Evolutionary conservation across 345 rosid genomes (phyloP).

Genomic region (Eutrema yunnanense): DNA sequence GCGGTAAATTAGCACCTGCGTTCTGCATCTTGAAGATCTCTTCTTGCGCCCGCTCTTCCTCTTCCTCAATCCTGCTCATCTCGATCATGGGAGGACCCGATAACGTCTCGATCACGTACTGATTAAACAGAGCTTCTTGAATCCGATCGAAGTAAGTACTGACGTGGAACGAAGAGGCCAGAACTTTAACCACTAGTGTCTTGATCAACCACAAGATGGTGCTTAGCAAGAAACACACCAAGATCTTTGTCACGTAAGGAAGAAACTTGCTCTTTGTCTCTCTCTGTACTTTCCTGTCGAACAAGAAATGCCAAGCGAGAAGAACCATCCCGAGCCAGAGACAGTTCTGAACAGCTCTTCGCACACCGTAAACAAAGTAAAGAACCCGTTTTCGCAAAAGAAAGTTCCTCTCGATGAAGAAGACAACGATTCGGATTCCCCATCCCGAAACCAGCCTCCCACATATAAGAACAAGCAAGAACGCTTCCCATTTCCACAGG

Average conservation of each 20-base stretch:
- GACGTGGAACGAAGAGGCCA: slow-evolving; percentile 88
- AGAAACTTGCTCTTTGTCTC: slow-evolving; percentile 34
- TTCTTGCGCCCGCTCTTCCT: slow-evolving; percentile 36
- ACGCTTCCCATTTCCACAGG: slow-evolving; percentile 87
- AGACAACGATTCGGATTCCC: slow-evolving; percentile 71
- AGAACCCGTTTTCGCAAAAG: slow-evolving; percentile 60
- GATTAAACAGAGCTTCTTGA: slow-evolving; percentile 74
- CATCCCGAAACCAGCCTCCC: slow-evolving; percentile 86
- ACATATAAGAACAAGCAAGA: slow-evolving; percentile 69
- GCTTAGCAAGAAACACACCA: slow-evolving; percentile 61
- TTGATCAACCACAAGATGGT: slow-evolving; percentile 76
- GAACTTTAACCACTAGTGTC: slow-evolving; percentile 70
- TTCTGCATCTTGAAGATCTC: slow-evolving; percentile 52
- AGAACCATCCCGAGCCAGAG: slow-evolving; percentile 73
- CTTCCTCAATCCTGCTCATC: slow-evolving; percentile 42
- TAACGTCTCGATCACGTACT: slow-evolving; percentile 72
- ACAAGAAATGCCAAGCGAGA: slow-evolving; percentile 63
- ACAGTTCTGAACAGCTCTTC: slow-evolving; percentile 81
- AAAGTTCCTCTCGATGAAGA: slow-evolving; percentile 77
- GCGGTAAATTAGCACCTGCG: slow-evolving; percentile 56
- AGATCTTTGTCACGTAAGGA: slow-evolving; percentile 49
- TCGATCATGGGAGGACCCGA: slow-evolving; percentile 78
- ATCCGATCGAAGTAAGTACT: slow-evolving; percentile 91
- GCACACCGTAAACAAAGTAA: slow-evolving; percentile 79
- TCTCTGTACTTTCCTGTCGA: slow-evolving; percentile 47